Evolutionary conservation across 2,329 filamentous ascomycete species (phyloP), one percentile per base, ranked within the genome.

Genomic region (Colletotrichum liaoningense): DNA sequence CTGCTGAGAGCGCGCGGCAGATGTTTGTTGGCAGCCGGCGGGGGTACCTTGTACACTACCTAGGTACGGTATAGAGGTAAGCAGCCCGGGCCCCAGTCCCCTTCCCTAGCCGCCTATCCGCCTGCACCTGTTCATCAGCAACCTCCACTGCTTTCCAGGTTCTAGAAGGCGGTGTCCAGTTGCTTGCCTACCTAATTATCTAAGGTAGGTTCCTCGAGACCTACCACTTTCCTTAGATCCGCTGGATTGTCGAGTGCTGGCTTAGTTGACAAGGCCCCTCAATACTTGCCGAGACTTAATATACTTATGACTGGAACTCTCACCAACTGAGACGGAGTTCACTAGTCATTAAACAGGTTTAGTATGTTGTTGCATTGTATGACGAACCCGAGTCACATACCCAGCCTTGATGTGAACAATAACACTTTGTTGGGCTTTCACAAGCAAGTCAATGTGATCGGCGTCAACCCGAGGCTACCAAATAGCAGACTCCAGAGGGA

Each of bases 101-200:
- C 24, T 65, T 38, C 6, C 12, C 33, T 24, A 19, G 22, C 59
- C 30, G 30, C 42, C 38, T 59, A 33, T 57, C 67, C 38, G 64
- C 64, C 42, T 63, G 35, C 57, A 49, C 28, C 22, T 72, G 49
- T 56, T 42, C 46, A 62, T 67, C 63, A 60, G 26, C 38, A 38
- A 28, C n/a, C 19, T 49, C 38, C 38, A 42, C 38, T 42, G 16
- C 38, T 42, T 42, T 42, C 38, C 38, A 49, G 19, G 42, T 42
- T 42, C 7, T 49, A 49, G 16, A 59, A 55, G 42, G 35, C 62
- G 14, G 42, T 71, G 46, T 33, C 56, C 33, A 63, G 28, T 38
- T 54, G 33, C 38, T 19, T 42, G 33, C 11, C 33, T 42, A 42
- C 1, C 35, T 16, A 35, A 35, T 12, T 35, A 35, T 35, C 33